A percentile compares a stretch with the other conserved stretches of the same genome.
Conservation (phyloP, 495 filamentous ascomycete species). For the Physcia stellaris region DNA sequence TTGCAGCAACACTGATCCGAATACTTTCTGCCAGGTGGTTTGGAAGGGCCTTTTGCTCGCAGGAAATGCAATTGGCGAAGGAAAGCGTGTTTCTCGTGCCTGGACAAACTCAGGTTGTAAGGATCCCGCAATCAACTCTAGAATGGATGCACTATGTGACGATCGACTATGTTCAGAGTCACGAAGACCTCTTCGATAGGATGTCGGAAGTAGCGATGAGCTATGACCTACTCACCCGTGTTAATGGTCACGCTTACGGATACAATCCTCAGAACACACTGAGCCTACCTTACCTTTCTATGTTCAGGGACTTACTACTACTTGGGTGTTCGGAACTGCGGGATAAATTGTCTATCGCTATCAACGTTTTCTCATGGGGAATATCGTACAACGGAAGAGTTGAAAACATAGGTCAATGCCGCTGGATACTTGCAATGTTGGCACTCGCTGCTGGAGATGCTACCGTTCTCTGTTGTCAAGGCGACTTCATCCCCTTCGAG, state of each 20-base stretch:
- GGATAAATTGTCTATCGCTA: slow-evolving; percentile 4
- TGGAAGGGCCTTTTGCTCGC: slow-evolving; percentile 3
- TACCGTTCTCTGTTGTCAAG: neutral
- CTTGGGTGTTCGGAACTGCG: neutral
- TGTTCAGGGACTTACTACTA: neutral
- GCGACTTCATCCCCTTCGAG: neutral
- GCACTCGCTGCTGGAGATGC: slow-evolving; percentile 1
- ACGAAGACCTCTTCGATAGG: neutral
- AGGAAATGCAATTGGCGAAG: slow-evolving; percentile 2
- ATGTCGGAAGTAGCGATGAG: neutral
- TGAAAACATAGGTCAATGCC: neutral
- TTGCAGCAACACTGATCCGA: neutral
- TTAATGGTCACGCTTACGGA: neutral
- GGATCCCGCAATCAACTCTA: neutral
- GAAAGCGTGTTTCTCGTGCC: slow-evolving; percentile 1
- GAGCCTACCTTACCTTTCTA: neutral
- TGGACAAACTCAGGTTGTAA: neutral
- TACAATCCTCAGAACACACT: neutral
- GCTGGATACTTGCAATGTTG: slow-evolving; percentile 1
- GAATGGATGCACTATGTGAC: slow-evolving; percentile 1
- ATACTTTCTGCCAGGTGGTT: slow-evolving; percentile 5
- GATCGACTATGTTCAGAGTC: neutral
- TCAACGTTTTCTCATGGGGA: neutral
- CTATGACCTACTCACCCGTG: neutral
- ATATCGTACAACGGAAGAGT: neutral